Conservation (phyloP, 345 rosid species). For the Salix dunnii region DNA sequence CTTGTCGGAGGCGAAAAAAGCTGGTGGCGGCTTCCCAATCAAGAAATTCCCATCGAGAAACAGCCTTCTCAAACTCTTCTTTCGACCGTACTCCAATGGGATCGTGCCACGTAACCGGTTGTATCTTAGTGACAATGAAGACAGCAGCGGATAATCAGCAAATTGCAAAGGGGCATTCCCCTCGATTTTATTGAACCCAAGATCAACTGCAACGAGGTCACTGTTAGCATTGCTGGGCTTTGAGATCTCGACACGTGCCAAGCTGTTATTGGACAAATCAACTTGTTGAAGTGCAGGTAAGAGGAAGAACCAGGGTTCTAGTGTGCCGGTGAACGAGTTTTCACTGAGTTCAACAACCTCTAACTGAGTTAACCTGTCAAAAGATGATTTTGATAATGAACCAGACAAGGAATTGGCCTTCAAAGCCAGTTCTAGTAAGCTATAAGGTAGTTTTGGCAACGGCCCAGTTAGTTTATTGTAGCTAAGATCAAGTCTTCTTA, state of each 20-base stretch:
- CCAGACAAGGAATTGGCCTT: constrained; percentile 71
- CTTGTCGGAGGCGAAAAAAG: constrained; percentile 31
- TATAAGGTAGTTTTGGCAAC: constrained; percentile 56
- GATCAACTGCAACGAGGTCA: constrained; percentile 69
- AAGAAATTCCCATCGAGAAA: constrained; percentile 79
- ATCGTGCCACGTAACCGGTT: constrained; percentile 67
- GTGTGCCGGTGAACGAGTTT: constrained; percentile 65
- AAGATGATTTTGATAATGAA: constrained; percentile 38
- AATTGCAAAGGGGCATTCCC: constrained; percentile 55
- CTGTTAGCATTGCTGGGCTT: constrained; percentile 36
- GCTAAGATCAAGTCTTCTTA: constrained; percentile 67
- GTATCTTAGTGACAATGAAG: constrained; percentile 67
- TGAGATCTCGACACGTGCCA: constrained; percentile 49
- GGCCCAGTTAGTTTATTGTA: constrained; percentile 69
- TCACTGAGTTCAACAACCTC: constrained; percentile 79
- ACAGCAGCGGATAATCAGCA: constrained; percentile 50
- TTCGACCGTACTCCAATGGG: constrained; percentile 55
- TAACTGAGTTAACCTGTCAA: constrained; percentile 53
- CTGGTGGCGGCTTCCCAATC: constrained; percentile 72
- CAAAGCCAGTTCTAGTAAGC: constrained; percentile 57
- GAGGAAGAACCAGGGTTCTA: constrained; percentile 71
- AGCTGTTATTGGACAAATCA: constrained; percentile 66
- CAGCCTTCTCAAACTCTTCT: constrained; percentile 53
- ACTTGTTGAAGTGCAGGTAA: constrained; percentile 70
- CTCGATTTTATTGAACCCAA: constrained; percentile 65